phyloP scores from a whole-genome alignment of 352 stramenopile species.

The Phytophthora sojae region DNA sequence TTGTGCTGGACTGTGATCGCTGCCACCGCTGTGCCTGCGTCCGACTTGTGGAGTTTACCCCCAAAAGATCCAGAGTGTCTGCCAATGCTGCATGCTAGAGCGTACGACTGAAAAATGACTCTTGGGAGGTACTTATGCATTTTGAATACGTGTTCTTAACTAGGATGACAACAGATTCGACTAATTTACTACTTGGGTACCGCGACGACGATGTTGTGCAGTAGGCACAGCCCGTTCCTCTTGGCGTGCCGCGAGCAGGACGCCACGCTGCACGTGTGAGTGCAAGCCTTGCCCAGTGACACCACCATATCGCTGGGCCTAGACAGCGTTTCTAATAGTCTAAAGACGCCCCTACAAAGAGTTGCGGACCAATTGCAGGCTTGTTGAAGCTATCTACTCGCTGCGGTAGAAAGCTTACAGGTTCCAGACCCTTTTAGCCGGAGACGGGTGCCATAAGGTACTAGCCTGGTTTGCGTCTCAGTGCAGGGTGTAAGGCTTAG shows the following conservation, averaged over 20 bases:
- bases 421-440: too few relatives aligned
- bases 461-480: too few relatives aligned
- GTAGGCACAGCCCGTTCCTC: conserved; percentile 30
- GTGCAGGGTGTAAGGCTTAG: too few relatives aligned
- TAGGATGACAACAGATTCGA: conserved; percentile 8
- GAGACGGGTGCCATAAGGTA: too few relatives aligned
- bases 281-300: conserved; percentile 7
- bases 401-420: too few relatives aligned
- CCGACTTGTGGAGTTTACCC: too few relatives aligned
- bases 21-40: too few relatives aligned
- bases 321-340: neutral
- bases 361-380: too few relatives aligned
- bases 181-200: conserved; percentile 25
- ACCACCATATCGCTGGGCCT: conserved; percentile 7
- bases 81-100: neutral
- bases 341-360: too few relatives aligned
- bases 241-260: conserved; percentile 30
- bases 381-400: too few relatives aligned
- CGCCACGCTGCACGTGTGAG: conserved; percentile 17
- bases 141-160: conserved; percentile 4
- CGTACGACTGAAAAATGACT: neutral
- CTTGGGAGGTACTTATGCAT: neutral
- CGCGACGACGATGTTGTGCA: conserved; percentile 22
- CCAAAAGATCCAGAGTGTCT: neutral
- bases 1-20: neutral